Conservation (phyloP, 2,329 filamentous ascomycete genomes). For the Penicillium sp. region DNA sequence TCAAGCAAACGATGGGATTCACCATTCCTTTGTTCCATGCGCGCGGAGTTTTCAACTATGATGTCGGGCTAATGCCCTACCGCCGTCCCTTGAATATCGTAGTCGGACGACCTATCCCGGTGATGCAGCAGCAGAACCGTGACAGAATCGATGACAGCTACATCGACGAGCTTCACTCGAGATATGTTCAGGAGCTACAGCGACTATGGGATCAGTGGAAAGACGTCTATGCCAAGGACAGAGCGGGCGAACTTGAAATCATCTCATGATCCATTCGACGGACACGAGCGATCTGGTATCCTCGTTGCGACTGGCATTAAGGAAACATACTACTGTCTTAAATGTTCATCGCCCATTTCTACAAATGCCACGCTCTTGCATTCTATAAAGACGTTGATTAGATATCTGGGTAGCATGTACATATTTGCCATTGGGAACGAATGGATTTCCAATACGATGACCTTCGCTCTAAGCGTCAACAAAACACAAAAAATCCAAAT, state of each 20-base stretch:
- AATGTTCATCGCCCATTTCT: background rate
- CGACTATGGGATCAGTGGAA: conserved; percentile 49
- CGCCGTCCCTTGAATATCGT: conserved; percentile 84
- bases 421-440: background rate
- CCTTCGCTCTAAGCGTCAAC: background rate
- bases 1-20: conserved; percentile 86
- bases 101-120: conserved; percentile 75
- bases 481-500: background rate
- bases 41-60: conserved; percentile 93
- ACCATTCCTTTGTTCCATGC: conserved; percentile 90
- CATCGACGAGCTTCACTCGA: conserved; percentile 73
- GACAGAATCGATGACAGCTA: conserved; percentile 69
- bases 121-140: conserved; percentile 56
- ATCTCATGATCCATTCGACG: conserved; percentile 29
- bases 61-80: conserved; percentile 94
- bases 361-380: background rate
- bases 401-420: background rate
- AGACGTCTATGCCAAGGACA: conserved; percentile 46
- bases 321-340: background rate
- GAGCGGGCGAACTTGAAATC: conserved; percentile 46
- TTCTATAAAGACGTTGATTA: background rate
- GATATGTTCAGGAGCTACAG: conserved; percentile 66
- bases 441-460: background rate
- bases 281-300: background rate
- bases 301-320: background rate